Percentiles rank a stretch among this genome's conserved stretches.
These are phyloP conservation scores for Amanita thiersii DNA, from an alignment of 768 basidiomycete species.

Conservation along the genomic window DNA sequence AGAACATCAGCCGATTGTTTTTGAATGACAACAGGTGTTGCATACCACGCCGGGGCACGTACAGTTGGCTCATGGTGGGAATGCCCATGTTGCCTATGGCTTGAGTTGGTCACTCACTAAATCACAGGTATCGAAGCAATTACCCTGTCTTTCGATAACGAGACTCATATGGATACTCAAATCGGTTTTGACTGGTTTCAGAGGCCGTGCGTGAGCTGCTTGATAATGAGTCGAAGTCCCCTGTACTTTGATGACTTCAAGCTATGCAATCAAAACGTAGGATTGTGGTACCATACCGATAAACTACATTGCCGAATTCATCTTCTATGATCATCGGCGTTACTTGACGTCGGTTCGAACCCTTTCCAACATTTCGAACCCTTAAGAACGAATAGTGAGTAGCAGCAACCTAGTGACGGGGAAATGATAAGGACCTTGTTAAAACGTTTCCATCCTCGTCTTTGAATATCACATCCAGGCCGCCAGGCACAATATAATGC, in stretches of 20 bases:
- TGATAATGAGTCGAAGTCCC: constrained; percentile 4
- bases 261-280: neutral
- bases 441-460: constrained; percentile 60
- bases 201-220: neutral
- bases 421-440: constrained; percentile 34
- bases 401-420: neutral
- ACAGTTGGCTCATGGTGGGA: constrained; percentile 1
- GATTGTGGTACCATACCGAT: constrained; percentile 29
- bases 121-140: neutral
- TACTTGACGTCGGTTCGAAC: constrained; percentile 12
- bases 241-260: constrained; percentile 5
- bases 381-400: constrained; percentile 8
- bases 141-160: constrained; percentile 4
- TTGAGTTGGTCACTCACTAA: neutral
- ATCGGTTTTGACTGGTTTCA: neutral
- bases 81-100: neutral
- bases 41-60: constrained; percentile 4
- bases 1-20: neutral
- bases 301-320: constrained; percentile 48
- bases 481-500: constrained; percentile 59
- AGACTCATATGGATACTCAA: constrained; percentile 7
- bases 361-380: constrained; percentile 13
- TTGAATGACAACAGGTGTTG: neutral
- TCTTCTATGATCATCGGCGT: constrained; percentile 52
- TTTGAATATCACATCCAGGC: constrained; percentile 58